phyloP scores from a whole-genome alignment of 225 moss, liverwort and hornwort genomes.

The Pseudoscleropodium purum region DNA sequence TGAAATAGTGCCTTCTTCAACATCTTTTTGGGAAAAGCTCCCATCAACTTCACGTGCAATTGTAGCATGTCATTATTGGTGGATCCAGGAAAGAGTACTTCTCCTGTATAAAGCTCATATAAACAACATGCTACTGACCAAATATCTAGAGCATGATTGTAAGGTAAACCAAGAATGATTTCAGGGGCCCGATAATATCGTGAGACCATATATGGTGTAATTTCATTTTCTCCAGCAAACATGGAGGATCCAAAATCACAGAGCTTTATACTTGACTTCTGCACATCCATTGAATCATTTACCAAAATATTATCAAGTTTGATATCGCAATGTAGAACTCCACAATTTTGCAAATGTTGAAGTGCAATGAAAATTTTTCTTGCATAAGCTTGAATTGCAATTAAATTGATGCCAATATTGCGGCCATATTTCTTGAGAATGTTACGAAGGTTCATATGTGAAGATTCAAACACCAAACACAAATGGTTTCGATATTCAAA shows the following conservation, averaged over 20 bases:
- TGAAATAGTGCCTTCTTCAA: slow-evolving; percentile 42
- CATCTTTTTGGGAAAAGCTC: slow-evolving; percentile 83
- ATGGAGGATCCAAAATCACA: slow-evolving; percentile 93
- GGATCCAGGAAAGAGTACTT: slow-evolving; percentile 60
- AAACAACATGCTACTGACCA: slow-evolving; percentile 94
- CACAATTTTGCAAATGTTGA: slow-evolving; percentile 78
- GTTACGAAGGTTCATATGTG: slow-evolving; percentile 78
- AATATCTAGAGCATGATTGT: slow-evolving; percentile 75
- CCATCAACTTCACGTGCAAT: slow-evolving; percentile 90
- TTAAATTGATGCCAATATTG: slow-evolving; percentile 47
- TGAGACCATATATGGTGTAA: slow-evolving; percentile 82
- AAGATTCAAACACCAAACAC: slow-evolving; percentile 89
- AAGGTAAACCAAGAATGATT: slow-evolving; percentile 80
- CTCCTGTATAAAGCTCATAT: slow-evolving; percentile 69
- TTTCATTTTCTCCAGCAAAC: slow-evolving; percentile 72
- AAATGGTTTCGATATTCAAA: slow-evolving; percentile 91
- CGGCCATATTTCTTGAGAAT: slow-evolving; percentile 76
- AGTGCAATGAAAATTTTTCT: slow-evolving; percentile 74
- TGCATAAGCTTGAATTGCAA: slow-evolving; percentile 60
- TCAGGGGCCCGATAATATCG: slow-evolving; percentile 78
- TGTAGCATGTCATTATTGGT: slow-evolving; percentile 85
- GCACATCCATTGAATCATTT: slow-evolving; percentile 57
- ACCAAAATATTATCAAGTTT: slow-evolving; percentile 96
- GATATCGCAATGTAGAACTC: slow-evolving; percentile 81
- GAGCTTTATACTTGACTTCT: slow-evolving; percentile 27